These are phyloP conservation scores for Cenchrus fungigraminus DNA, from an alignment of 176 grass and related monocot genomes.

Conservation along the genomic window DNA sequence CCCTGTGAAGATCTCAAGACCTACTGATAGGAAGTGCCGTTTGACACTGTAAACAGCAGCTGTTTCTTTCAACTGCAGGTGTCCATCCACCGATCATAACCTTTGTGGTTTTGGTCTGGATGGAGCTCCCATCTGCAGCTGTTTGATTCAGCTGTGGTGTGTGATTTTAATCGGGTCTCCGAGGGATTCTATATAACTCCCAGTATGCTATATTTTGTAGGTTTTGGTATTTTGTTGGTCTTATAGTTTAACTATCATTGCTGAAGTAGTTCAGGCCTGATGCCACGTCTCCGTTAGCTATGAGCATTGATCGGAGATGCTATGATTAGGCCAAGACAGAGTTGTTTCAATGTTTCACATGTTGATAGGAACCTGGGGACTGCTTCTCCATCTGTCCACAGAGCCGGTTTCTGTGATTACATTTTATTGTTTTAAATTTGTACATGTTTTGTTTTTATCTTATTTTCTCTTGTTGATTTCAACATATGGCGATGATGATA, in stretches of 20 bases:
- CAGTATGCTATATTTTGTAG: not conserved
- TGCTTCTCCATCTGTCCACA: conserved; percentile 47
- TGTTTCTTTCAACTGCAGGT: conserved; percentile 25
- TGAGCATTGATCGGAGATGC: conserved; percentile 60
- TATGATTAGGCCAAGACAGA: conserved; percentile 64
- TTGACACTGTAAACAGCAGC: conserved; percentile 68
- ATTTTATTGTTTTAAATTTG: conserved; percentile 22
- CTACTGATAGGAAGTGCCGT: conserved; percentile 94
- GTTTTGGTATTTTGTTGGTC: not conserved
- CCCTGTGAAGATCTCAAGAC: conserved; percentile 58
- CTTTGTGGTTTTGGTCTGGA: conserved; percentile 46
- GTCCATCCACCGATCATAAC: conserved; percentile 40
- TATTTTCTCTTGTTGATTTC: not conserved
- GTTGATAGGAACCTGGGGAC: conserved; percentile 91
- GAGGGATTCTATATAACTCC: conserved; percentile 35
- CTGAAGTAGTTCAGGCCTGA: conserved; percentile 22
- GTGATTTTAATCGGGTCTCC: conserved; percentile 88
- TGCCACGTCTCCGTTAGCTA: conserved; percentile 77
- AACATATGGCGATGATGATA: conserved; percentile 41
- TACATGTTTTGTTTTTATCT: not conserved
- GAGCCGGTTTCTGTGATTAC: conserved; percentile 91
- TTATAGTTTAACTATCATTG: not conserved
- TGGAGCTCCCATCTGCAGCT: not conserved
- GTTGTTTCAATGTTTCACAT: conserved; percentile 49
- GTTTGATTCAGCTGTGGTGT: conserved; percentile 54